These are phyloP conservation scores for Circinella umbellata DNA, from an alignment of 371 early-diverging fungal genomes.

Conservation along the genomic window DNA sequence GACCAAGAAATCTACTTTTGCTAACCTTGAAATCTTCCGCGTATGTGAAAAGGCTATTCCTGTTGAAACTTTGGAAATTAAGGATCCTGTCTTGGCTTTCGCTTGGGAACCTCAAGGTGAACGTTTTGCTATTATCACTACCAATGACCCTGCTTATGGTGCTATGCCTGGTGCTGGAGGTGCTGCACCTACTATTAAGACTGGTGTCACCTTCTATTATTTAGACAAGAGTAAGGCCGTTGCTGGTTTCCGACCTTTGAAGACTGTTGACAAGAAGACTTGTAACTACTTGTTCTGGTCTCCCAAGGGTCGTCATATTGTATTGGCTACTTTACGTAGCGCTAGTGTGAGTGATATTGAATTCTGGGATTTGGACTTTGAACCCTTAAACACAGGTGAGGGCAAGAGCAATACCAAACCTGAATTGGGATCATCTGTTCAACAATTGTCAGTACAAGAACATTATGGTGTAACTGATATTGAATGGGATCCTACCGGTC, in stretches of 20 bases:
- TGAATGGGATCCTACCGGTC: slow-evolving; percentile 98
- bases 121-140: slow-evolving; percentile 84
- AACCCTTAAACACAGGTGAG: slow-evolving; percentile 52
- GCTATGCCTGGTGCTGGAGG: slow-evolving; percentile 49
- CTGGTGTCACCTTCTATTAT: slow-evolving; percentile 83
- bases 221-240: slow-evolving; percentile 64
- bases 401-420: slow-evolving; percentile 55
- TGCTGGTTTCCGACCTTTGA: slow-evolving; percentile 73
- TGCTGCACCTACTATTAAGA: slow-evolving; percentile 69
- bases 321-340: slow-evolving; percentile 87
- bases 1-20: slow-evolving; percentile 89
- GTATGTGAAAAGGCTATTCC: slow-evolving; percentile 92
- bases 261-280: slow-evolving; percentile 73
- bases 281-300: slow-evolving; percentile 92
- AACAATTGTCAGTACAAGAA: slow-evolving; percentile 74
- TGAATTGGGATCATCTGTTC: slow-evolving; percentile 53
- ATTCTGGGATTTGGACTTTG: slow-evolving; percentile 93
- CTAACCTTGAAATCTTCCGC: slow-evolving; percentile 95
- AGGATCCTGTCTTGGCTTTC: slow-evolving; percentile 81
- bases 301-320: slow-evolving; percentile 93
- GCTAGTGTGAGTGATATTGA: slow-evolving; percentile 84
- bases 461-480: slow-evolving; percentile 95
- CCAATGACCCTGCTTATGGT: slow-evolving; percentile 69
- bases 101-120: slow-evolving; percentile 96
- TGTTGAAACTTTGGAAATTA: slow-evolving; percentile 92